These are phyloP conservation scores for Dichomitus squalens DNA, from an alignment of 1,284 basidiomycete genomes.

Conservation along the genomic window DNA sequence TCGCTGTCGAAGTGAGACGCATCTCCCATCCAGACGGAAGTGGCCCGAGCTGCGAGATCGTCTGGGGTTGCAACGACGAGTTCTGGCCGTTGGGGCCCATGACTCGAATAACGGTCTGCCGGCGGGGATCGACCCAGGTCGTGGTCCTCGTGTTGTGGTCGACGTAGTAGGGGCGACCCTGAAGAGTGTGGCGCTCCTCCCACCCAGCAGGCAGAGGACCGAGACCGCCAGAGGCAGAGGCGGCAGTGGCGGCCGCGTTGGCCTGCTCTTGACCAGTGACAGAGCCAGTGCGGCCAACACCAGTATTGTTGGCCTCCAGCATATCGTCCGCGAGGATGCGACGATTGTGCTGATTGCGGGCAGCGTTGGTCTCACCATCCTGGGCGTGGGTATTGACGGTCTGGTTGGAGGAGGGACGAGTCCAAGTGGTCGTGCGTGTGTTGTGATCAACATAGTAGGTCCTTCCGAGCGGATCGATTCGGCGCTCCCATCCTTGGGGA, in stretches of 20 bases:
- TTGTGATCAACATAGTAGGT: constrained; percentile 95
- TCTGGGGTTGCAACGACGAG: constrained; percentile 74
- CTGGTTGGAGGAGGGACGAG: constrained; percentile 55
- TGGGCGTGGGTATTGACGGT: constrained; percentile 47
- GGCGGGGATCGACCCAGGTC: constrained; percentile 97
- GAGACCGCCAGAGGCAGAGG: constrained; percentile 43
- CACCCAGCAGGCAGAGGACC: constrained; percentile 94
- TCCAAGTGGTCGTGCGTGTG: constrained; percentile 94
- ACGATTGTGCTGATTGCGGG: constrained; percentile 55
- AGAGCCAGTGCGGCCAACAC: constrained; percentile 33
- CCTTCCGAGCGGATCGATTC: constrained; percentile 85
- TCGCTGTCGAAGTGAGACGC: constrained; percentile 89
- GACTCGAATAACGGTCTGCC: constrained; percentile 77
- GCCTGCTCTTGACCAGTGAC: constrained; percentile 31
- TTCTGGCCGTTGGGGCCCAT: constrained; percentile 77
- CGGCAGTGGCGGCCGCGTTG: constrained; percentile 36
- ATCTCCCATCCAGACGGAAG: constrained; percentile 98
- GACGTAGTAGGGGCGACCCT: constrained; percentile 97
- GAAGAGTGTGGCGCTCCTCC: constrained; percentile 98
- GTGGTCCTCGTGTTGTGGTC: constrained; percentile 96
- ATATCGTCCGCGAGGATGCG: constrained; percentile 66
- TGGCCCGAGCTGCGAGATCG: constrained; percentile 90
- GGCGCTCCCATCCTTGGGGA: constrained; percentile 92
- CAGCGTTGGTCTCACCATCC: constrained; percentile 54
- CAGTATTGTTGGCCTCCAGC: constrained; percentile 45